A percentile compares a stretch with the other conserved stretches of the same genome.
These are phyloP conservation scores for Macroventuria anomochaeta DNA, from an alignment of 2,329 filamentous ascomycete genomes.

Conservation along the genomic window DNA sequence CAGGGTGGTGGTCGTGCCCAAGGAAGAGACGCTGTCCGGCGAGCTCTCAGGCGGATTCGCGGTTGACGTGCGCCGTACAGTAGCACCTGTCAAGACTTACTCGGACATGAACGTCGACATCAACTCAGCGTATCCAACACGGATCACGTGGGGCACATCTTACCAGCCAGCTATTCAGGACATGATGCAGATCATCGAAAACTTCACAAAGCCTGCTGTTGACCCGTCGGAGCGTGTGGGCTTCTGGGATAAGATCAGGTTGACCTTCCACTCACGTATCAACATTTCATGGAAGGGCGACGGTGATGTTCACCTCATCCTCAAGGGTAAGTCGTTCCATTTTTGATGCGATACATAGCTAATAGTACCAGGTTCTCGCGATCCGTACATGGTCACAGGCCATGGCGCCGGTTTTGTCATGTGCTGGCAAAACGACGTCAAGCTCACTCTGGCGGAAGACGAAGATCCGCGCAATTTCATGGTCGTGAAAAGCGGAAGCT, in stretches of 20 bases:
- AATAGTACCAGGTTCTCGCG: conserved; percentile 66
- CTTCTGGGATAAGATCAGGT: conserved; percentile 98
- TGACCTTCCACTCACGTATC: conserved; percentile 92
- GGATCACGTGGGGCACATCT: conserved; percentile 95
- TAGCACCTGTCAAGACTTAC: conserved; percentile 94
- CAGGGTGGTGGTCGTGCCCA: conserved; percentile 82
- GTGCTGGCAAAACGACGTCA: conserved; percentile 97
- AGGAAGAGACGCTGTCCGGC: conserved; percentile 61
- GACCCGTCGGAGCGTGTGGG: conserved; percentile 93
- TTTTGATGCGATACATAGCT: conserved; percentile 4
- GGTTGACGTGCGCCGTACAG: conserved; percentile 86
- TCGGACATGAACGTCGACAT: conserved; percentile 92
- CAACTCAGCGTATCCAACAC: conserved; percentile 88
- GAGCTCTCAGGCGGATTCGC: conserved; percentile 72
- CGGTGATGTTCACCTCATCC: conserved; percentile 89
- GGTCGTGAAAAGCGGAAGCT: conserved; percentile 94
- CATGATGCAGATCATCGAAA: conserved; percentile 99
- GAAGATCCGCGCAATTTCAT: conserved; percentile 93
- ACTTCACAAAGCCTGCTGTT: conserved; percentile 93
- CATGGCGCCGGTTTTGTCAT: conserved; percentile 95
- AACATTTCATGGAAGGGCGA: conserved; percentile 92
- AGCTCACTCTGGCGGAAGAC: conserved; percentile 81
- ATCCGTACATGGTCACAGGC: conserved; percentile 92
- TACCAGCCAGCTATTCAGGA: conserved; percentile 98
- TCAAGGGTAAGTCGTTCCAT: conserved; percentile 70